Base-by-base conservation (phyloP, 768 basidiomycete genomes). In the Tulasnella sp. region DNA sequence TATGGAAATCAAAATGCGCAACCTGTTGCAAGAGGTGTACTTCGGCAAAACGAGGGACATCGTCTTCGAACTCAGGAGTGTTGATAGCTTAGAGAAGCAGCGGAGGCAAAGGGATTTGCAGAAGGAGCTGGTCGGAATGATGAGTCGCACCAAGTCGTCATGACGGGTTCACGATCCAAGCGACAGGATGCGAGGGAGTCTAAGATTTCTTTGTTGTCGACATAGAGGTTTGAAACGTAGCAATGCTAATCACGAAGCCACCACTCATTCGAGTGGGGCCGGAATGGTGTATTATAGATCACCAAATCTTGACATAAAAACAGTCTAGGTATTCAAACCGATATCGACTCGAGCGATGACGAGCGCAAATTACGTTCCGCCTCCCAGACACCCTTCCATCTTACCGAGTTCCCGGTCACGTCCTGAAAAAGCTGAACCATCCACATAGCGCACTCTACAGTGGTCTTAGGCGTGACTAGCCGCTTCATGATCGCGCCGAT, bases 1-100 rank as follows among this genome's bases (percentile, higher is more conserved):
- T 75, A 95, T 96, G 93, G 97, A 99, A 81, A 94, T 95, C 79
- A 98, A 98, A 83, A 95, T 98, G 94, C 87, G 97, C 42, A 97
- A 97, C 80, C 82, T 94, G 71, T 83, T 99, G 64, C 91, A 94
- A 80, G 93, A 95, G 83, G 92, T 96, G 16, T 96, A 95, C 81
- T 95, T 95, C 82, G 94, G 94, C 42, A 97, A 98, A 83, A 98
- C 96, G 65, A 90, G 92, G 75, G 95, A 99, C 79, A 89, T 99
- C 70, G 89, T 97, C 19, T 91, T 91, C 77, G 95, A 97, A 78
- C 85, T 99, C 69, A 86, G 96, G 66, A 94, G 91, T 75, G 82
- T 92, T 40, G 91, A 91, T 65, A 93, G 96, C 76, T 83, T 95
- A 66, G 94, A 93, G 78, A 88, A 88, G 77, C 89, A 89, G 67